A percentile compares a stretch with the other conserved stretches of the same genome.
phyloP scores from a whole-genome alignment of 2,329 filamentous ascomycete genomes.

The Pestalotiopsis fici region DNA sequence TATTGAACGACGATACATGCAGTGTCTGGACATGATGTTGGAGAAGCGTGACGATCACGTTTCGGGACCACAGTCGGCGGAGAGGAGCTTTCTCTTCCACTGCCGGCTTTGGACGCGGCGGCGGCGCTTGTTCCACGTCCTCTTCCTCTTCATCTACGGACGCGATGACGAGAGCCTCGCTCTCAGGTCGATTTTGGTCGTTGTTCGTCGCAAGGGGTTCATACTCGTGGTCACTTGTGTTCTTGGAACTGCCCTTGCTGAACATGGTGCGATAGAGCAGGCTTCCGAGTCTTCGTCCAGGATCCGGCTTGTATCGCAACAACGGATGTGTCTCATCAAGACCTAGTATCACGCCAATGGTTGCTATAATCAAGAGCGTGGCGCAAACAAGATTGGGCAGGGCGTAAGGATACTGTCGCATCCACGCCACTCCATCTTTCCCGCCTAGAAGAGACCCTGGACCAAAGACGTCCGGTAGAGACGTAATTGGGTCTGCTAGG shows the following conservation, averaged over 20 bases:
- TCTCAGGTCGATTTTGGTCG: constrained; percentile 17
- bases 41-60: constrained; percentile 2
- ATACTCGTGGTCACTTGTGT: neutral
- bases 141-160: neutral
- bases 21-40: neutral
- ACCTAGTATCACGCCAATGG: constrained; percentile 14
- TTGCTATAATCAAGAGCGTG: constrained; percentile 23
- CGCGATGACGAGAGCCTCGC: constrained; percentile 25
- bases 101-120: neutral
- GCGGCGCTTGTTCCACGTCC: neutral
- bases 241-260: constrained; percentile 17
- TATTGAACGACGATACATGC: neutral
- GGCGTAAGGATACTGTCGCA: constrained; percentile 43
- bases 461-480: constrained; percentile 38
- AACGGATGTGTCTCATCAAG: constrained; percentile 16
- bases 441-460: constrained; percentile 35
- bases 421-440: constrained; percentile 36
- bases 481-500: constrained; percentile 42
- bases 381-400: constrained; percentile 43
- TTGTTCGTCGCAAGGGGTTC: neutral
- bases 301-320: constrained; percentile 14
- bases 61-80: neutral
- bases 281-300: neutral
- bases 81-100: neutral
- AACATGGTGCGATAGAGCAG: neutral